Conservation (phyloP, 169 alveolate species). For the Sarcocystis neurona region DNA sequence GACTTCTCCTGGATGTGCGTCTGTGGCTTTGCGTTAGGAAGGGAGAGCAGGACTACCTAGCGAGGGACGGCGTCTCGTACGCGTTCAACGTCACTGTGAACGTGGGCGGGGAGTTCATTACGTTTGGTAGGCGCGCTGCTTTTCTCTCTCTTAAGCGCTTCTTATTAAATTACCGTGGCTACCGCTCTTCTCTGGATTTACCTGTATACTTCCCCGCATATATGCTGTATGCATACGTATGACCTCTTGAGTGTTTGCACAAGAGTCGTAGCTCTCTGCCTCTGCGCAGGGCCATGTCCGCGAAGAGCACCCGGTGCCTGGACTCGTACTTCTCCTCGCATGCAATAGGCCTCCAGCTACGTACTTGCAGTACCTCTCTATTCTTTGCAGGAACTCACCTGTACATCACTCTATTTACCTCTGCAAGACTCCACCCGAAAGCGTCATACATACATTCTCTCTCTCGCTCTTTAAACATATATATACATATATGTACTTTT, state of each 20-base stretch:
- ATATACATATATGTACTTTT: no score
- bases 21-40: conserved; percentile 45
- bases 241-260: background rate
- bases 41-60: conserved; percentile 79
- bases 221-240: background rate
- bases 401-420: no score
- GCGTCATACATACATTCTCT: no score
- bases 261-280: no score
- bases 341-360: no score
- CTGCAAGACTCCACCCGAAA: no score
- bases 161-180: background rate
- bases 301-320: no score
- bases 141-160: background rate
- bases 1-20: background rate
- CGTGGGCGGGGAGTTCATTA: conserved; percentile 70
- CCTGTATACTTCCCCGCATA: background rate
- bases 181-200: background rate
- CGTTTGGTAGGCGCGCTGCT: conserved; percentile 70
- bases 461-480: no score
- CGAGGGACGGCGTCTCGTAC: conserved; percentile 78
- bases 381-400: no score
- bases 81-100: conserved; percentile 72
- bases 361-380: no score
- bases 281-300: no score
- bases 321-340: no score